Conservation (phyloP, 192 early-diverging fungal genomes). For the Coemansia sp. region DNA sequence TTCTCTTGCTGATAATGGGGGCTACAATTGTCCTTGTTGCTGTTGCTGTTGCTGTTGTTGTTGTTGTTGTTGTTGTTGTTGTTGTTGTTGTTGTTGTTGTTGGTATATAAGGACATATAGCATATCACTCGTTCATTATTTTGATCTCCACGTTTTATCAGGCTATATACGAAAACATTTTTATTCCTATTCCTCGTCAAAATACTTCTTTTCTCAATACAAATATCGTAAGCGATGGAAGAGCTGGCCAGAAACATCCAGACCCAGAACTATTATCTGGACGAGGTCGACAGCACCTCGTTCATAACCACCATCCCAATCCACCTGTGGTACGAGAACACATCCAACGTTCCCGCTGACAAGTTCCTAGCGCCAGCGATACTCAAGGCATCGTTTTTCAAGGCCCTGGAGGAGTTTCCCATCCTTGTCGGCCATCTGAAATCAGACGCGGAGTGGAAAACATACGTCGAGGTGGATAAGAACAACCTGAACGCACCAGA, state of each 20-base stretch:
- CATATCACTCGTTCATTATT: too few species aligned
- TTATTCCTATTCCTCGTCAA: too few species aligned
- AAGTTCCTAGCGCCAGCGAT: not conserved
- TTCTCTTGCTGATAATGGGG: too few species aligned
- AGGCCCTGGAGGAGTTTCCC: not conserved
- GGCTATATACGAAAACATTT: too few species aligned
- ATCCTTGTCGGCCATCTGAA: conserved; percentile 4
- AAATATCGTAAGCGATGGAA: not conserved
- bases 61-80: too few species aligned
- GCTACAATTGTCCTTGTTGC: too few species aligned
- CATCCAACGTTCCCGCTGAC: not conserved
- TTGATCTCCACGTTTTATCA: too few species aligned
- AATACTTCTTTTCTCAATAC: not conserved
- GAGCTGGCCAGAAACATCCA: not conserved
- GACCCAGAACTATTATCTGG: not conserved
- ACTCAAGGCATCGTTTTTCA: not conserved
- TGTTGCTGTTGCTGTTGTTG: too few species aligned
- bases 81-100: too few species aligned
- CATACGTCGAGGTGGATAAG: conserved; percentile 3
- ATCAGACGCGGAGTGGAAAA: not conserved
- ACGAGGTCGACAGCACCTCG: conserved; percentile 4
- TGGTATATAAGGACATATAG: too few species aligned
- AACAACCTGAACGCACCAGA: conserved; percentile 3
- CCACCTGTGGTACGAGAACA: conserved; percentile 4
- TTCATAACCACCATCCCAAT: not conserved